Conservation (phyloP, 352 stramenopile genomes). For the Globisporangium uncinulatum region DNA sequence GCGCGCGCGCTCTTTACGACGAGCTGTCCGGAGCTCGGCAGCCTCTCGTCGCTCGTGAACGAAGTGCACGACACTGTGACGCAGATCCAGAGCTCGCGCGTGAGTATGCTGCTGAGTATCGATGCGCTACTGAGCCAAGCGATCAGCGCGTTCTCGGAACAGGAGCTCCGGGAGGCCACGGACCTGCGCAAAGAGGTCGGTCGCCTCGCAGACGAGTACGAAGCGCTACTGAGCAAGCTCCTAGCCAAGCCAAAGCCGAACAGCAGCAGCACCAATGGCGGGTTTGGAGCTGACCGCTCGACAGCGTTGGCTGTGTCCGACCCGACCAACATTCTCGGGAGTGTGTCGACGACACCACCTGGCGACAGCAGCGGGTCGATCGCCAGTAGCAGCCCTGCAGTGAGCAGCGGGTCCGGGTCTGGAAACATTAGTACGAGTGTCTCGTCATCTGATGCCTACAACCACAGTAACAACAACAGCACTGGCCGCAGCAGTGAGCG, state of each 20-base stretch:
- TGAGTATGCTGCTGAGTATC: conserved; percentile 80
- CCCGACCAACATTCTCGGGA: conserved; percentile 13
- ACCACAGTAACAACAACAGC: not conserved
- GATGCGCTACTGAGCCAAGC: conserved; percentile 67
- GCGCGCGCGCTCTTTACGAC: conserved; percentile 83
- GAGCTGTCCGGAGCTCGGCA: conserved; percentile 60
- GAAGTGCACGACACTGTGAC: conserved; percentile 79
- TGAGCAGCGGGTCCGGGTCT: not conserved
- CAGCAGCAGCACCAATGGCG: conserved; percentile 18
- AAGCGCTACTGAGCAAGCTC: conserved; percentile 72
- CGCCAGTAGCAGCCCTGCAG: conserved; percentile 12
- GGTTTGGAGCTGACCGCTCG: not conserved
- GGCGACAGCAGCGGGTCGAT: not conserved
- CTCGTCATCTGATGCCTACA: conserved; percentile 7
- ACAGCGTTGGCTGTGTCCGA: conserved; percentile 9
- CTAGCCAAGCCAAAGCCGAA: conserved; percentile 60
- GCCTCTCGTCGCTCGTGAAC: conserved; percentile 72
- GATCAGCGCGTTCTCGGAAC: conserved; percentile 60
- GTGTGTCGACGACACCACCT: not conserved
- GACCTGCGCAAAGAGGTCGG: conserved; percentile 68
- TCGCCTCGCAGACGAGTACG: conserved; percentile 74
- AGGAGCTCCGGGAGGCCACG: conserved; percentile 67
- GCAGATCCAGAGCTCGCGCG: conserved; percentile 76
- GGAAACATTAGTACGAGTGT: conserved; percentile 1
- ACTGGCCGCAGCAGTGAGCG: not conserved